Evolutionary conservation across 345 rosid species (phyloP), one percentile per base, ranked within the genome.

Genomic region (Aegle marmelos): DNA sequence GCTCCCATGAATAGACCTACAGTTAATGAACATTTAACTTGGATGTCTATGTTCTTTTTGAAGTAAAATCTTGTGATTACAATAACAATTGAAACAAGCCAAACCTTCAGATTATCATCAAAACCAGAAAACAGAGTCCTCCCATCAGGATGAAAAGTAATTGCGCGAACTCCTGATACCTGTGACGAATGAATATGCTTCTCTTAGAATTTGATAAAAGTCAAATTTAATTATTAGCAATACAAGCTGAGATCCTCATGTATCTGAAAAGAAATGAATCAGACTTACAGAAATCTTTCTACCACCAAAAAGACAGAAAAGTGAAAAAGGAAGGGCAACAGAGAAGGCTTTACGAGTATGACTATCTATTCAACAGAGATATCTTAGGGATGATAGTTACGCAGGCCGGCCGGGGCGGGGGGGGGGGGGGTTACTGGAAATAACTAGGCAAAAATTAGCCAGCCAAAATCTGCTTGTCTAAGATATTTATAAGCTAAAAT

Each of bases 1-100:
- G 99, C 84, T 97, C 99, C 99, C 98, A 97, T 61, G 99, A 94
- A 86, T 89, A 94, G 82, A 94, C 98, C 99, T 97, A 78, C 85
- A 86, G 72, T 73, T 72, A 56, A 68, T 70, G 68, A 85, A 70
- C 45, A 78, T 30, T n/a, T 27, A 82, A 68, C 70, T 74, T 62
- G 30, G 25, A 67, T 39, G 14, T 50, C 80, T 53, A 69, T 24
- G 56, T 37, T 76, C 62, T 27, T 58, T 64, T 73, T 72, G 16
- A 76, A 50, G 56, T 56, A 63, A 22, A 62, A 71, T 6, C 34
- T 45, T 9, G 24, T 25, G 16, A 73, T 17, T 5, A 36, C 37
- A 37, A 25, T 75, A 22, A 80, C 0, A 17, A 73, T 67, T 50
- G 70, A 19, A 84, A 82, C 28, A 80, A 71, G 68, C 64, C 83